Base-by-base conservation (phyloP, 2,329 filamentous ascomycete genomes). In the Aspergillus novoparasiticus region DNA sequence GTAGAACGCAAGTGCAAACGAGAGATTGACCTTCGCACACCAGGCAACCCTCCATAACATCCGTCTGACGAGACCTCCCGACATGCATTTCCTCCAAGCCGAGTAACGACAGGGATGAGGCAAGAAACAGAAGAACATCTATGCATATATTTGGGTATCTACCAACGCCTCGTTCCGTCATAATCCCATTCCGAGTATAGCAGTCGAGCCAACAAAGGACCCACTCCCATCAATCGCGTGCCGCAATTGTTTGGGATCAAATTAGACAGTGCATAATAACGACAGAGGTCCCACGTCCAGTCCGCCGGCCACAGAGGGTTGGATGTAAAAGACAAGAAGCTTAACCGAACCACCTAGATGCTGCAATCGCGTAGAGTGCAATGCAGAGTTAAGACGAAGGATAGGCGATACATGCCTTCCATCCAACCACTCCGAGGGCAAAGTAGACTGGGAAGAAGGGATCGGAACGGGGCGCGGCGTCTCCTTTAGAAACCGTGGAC, bases 401-500 rank as follows among this genome's bases (percentile, higher is more conserved):
- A 72, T 66, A 68, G 66, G 70, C 60, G 68, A 68, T 66, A 68
- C 66, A 67, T 69, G 67, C 68, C 72, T 77, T 71, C 73, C 74
- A 76, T 74, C 72, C 71, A 70, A 77, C 74, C 75, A 75, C 74
- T 74, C 71, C 69, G 70, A 69, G 70, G 72, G 73, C 69, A 72
- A 75, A 63, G 66, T 73, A 73, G 73, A 77, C 76, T 74, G 75
- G 75, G 73, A 76, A 76, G 77, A 76, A 78, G 76, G 76, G 74
- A 78, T 73, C 71, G 76, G 78, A 78, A 79, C 75, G 73, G 74
- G 76, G 72, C 72, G 75, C 72, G 75, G 73, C 72, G 73, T 75
- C 72, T 71, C 71, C 73, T 73, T 77, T 83, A 84, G 79, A 84
- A 84, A 66, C 82, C 82, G 72, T 84, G 82, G 77, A 84, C 82